Evolutionary conservation across 345 rosid genomes (phyloP).

Genomic region (Luvunga scandens): DNA sequence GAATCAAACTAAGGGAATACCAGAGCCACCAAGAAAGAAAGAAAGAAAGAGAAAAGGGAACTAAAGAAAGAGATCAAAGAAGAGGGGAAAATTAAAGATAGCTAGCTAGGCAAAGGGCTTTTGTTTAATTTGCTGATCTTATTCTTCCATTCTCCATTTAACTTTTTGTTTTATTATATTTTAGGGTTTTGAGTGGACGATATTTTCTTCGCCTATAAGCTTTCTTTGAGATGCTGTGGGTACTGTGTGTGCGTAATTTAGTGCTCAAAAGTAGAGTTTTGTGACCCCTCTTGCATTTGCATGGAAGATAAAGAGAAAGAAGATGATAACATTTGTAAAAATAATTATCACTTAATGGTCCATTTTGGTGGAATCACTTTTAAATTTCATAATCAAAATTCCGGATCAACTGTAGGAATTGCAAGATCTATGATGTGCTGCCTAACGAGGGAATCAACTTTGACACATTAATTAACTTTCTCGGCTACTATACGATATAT

Average conservation of each 20-base stretch:
- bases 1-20: constrained; percentile 53
- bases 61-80: constrained; percentile 26
- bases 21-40: constrained; percentile 43
- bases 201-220: constrained; percentile 54
- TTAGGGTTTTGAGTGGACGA: constrained; percentile 69
- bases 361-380: constrained; percentile 35
- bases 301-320: constrained; percentile 22
- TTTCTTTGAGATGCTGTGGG: constrained; percentile 36
- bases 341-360: constrained; percentile 19
- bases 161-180: constrained; percentile 48
- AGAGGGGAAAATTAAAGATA: constrained; percentile 2
- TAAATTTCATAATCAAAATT: constrained; percentile 7
- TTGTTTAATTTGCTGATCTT: constrained; percentile 22
- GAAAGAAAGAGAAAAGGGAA: constrained; percentile 41
- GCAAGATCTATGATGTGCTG: neutral
- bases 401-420: neutral
- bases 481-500: neutral
- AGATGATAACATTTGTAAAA: constrained; percentile 1
- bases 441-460: constrained; percentile 3
- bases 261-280: constrained; percentile 29
- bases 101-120: constrained; percentile 17
- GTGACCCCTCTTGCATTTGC: constrained; percentile 24
- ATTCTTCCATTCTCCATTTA: constrained; percentile 32
- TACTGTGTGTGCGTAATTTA: constrained; percentile 16
- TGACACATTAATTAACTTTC: neutral